Percentiles rank a stretch among this genome's conserved stretches.
phyloP scores from a whole-genome alignment of 768 basidiomycete species.

The Sarcomyxa edulis region DNA sequence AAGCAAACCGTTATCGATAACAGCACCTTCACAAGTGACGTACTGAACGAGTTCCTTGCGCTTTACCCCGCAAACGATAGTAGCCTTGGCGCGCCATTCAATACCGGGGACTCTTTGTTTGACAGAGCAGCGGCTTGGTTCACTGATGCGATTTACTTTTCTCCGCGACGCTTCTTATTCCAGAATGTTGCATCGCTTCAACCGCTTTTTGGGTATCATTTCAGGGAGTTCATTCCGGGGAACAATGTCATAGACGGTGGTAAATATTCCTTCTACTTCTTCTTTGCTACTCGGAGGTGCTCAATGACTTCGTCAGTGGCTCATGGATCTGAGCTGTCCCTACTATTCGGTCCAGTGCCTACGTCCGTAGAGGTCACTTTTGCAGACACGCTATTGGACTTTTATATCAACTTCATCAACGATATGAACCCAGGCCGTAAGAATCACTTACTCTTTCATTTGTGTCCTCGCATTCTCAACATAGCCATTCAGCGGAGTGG shows the following conservation, averaged over 20 bases:
- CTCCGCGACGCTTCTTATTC: conserved; percentile 45
- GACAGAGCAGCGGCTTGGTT: conserved; percentile 56
- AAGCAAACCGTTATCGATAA: conserved; percentile 46
- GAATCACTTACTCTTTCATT: conserved; percentile 12
- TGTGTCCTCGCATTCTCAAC: background rate
- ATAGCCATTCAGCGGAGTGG: conserved; percentile 43
- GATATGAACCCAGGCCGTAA: conserved; percentile 52
- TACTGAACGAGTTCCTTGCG: conserved; percentile 30
- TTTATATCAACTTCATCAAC: conserved; percentile 52
- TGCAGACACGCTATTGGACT: conserved; percentile 41
- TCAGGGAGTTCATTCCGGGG: conserved; percentile 56
- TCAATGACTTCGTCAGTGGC: conserved; percentile 34
- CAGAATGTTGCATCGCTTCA: conserved; percentile 40
- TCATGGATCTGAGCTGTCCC: conserved; percentile 42
- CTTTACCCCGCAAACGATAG: conserved; percentile 47
- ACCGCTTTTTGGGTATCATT: conserved; percentile 49
- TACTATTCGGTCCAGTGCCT: conserved; percentile 46
- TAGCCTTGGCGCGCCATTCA: conserved; percentile 43
- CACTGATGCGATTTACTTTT: conserved; percentile 51
- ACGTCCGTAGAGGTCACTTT: conserved; percentile 36
- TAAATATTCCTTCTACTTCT: too few relatives aligned
- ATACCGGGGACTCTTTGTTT: conserved; percentile 55
- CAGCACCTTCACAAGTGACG: conserved; percentile 35
- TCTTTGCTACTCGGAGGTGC: background rate
- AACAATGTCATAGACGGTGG: conserved; percentile 43